Base-by-base conservation (phyloP, 2,329 filamentous ascomycete species). In the Cercospora berteroae region DNA sequence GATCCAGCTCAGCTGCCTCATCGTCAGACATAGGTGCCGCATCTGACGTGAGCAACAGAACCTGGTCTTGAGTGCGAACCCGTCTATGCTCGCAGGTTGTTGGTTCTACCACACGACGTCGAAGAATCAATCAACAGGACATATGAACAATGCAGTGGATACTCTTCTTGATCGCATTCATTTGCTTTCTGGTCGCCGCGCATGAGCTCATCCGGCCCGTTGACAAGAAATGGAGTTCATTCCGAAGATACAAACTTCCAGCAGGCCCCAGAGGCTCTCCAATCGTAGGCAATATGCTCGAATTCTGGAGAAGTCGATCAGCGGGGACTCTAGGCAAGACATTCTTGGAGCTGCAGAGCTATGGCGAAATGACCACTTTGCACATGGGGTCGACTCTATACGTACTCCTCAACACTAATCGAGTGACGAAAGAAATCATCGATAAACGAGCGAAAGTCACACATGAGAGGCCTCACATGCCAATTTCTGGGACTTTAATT, bases 361-460 rank as follows among this genome's bases (percentile, higher is more conserved):
- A 67, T 58, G 66, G 66, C 16, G 66, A 67, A 39, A 62, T 67
- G 66, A 65, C 66, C 8, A 67, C 66, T 12, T 18, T 67, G 13
- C 61, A 65, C n/a, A 64, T 67, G 62, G 66, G 66, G 3, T 67
- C 62, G 12, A 67, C 44, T 10, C 58, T 67, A 13, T 67, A 62
- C 16, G 66, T 67, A 4, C 62, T 67, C 5, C 62, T 67, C 8
- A 67, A 67, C 50, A 67, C 62, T 16, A 67, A 67, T 52, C 56
- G 62, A 8, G 66, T 67, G 2, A 65, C 66, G 23, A 62, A 65
- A 27, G 66, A 67, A 39, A 65, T 67, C 25, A 67, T 67, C 29
- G 48, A 61, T 27, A 67, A 67, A n/a, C 39, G 66, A 16, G 66
- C 66, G 6, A 67, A 58, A 39, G 25, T 61, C 20, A 67, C 66